Evolutionary conservation across 208 protist genomes (phyloP).

Genomic region (Wallacemonas rigidus): DNA sequence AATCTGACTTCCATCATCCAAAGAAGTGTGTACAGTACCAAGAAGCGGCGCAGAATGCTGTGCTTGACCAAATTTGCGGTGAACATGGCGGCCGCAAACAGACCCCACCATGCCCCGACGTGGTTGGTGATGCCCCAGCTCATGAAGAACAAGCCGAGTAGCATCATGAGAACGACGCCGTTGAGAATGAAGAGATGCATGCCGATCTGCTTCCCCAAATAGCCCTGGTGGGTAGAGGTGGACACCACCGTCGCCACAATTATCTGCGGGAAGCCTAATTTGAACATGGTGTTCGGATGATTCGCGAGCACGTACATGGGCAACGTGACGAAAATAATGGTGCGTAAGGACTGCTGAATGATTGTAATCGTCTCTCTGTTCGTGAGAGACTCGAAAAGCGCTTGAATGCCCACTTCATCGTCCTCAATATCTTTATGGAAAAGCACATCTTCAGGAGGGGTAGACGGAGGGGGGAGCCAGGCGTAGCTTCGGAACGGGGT

Average conservation of each 20-base stretch:
- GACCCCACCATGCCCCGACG: constrained; percentile 17
- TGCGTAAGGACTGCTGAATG: constrained; percentile 24
- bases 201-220: constrained; percentile 34
- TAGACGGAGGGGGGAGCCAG: constrained; percentile 9
- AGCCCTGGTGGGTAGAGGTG: constrained; percentile 25
- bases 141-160: constrained; percentile 17
- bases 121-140: constrained; percentile 15
- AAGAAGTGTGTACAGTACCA: constrained; percentile 34
- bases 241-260: constrained; percentile 30
- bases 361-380: constrained; percentile 22
- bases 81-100: constrained; percentile 22
- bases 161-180: constrained; percentile 27
- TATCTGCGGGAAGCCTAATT: constrained; percentile 27
- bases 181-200: constrained; percentile 27
- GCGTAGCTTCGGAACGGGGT: constrained; percentile 1
- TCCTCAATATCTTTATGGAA: constrained; percentile 31
- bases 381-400: constrained; percentile 26
- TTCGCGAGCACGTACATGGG: constrained; percentile 25
- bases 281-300: constrained; percentile 33
- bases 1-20: constrained; percentile 30
- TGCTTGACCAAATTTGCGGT: constrained; percentile 17
- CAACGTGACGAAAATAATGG: constrained; percentile 25
- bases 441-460: constrained; percentile 24
- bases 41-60: constrained; percentile 35
- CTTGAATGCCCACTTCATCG: constrained; percentile 30